Base-by-base conservation (phyloP, 768 basidiomycete species). In the Phylloporus sp. region DNA sequence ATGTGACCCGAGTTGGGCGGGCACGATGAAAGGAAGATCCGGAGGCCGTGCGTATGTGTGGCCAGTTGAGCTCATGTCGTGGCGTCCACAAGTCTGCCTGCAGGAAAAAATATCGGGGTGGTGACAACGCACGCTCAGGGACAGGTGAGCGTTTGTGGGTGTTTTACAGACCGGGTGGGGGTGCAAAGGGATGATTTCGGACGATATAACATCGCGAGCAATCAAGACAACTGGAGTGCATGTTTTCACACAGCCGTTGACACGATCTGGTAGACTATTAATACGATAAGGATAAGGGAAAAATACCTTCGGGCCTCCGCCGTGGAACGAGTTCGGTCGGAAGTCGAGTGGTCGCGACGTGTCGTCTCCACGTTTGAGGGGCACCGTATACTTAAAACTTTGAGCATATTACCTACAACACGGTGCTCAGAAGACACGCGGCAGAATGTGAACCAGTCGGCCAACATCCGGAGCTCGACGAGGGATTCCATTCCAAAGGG, bases 31-130 rank as follows among this genome's bases (percentile, higher is more conserved):
- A 20, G 36, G 44, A 53, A 51, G 59, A 62, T 62, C 59, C 60
- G 60, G 36, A 38, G 41, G 54, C 39, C 57, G 35, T 60, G 54
- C 38, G 2, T 14, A 23, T 41, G 49, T 37, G 24, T 59, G 45
- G 38, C 44, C 31, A n/a, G 28, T 27, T 38, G 31, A 18, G 40
- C 23, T 44, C 42, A 28, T 46, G 31, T 40, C 52, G 49, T 62
- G 59, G 44, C 37, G n/a, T 44, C 53, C 53, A 51, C 49, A 50
- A 59, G 60, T 49, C 42, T 59, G 56, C 58, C 50, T 60, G 58
- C 60, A 59, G 60, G 58, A 48, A 20, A 47, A 39, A 22, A 43
- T 28, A n/a, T 37, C 13, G 43, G 41, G 38, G 49, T 48, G 41
- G 46, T 48, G 42, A 31, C 38, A 28, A 50, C 26, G 34, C 48